Conservation (phyloP, 2,329 filamentous ascomycete genomes). For the Chaetomium olivaceum region DNA sequence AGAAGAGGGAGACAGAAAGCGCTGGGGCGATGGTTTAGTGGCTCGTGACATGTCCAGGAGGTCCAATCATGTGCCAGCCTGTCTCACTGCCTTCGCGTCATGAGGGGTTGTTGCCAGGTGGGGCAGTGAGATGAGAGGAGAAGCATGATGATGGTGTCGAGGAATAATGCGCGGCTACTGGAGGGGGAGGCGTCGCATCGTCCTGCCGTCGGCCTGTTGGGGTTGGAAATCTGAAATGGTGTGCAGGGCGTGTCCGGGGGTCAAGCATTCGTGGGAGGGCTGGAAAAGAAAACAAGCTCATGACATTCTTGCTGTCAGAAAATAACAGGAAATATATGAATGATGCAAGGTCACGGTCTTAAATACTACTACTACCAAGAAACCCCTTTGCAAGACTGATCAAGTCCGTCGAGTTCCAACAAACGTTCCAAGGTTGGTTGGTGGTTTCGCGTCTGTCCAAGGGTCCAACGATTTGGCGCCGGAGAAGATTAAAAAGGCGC, state of each 20-base stretch:
- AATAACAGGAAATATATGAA: background rate
- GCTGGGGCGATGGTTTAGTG: background rate
- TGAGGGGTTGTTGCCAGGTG: constrained; percentile 16
- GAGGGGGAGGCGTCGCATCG: background rate
- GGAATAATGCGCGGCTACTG: background rate
- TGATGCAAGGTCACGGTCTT: background rate
- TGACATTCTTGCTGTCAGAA: too few relatives aligned
- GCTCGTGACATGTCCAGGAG: constrained; percentile 28
- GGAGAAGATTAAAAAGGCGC: background rate
- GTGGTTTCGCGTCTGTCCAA: background rate
- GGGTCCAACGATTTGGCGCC: background rate
- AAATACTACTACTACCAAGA: background rate
- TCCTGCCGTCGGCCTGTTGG: background rate
- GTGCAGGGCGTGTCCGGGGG: background rate
- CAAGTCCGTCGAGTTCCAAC: too few relatives aligned
- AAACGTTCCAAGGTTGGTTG: background rate
- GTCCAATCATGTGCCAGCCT: constrained; percentile 31
- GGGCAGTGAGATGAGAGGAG: constrained; percentile 7
- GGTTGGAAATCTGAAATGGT: constrained; percentile 5
- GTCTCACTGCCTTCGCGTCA: constrained; percentile 27
- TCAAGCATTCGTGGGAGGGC: background rate
- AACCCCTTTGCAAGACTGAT: background rate
- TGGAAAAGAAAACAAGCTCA: too few relatives aligned
- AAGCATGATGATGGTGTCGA: background rate
- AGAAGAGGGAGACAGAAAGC: background rate